Conservation (phyloP, 2,329 filamentous ascomycete species). For the Gyromitra esculenta region DNA sequence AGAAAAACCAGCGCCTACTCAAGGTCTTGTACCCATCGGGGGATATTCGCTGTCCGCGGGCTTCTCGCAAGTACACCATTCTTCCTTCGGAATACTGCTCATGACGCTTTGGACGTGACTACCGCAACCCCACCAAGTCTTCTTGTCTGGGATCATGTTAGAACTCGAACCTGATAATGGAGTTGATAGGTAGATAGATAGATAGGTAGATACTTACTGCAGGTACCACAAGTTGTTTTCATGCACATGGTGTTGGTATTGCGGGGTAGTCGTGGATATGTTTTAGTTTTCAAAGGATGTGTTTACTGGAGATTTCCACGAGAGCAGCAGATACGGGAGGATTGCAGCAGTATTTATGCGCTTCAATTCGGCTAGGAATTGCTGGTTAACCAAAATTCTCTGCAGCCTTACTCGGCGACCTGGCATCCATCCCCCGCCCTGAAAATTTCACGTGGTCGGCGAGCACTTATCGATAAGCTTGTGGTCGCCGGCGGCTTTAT, state of each 20-base stretch:
- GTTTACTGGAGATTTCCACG: not conserved
- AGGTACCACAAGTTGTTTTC: slow-evolving; percentile 70
- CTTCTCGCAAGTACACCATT: slow-evolving; percentile 72
- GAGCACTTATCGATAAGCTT: slow-evolving; percentile 12
- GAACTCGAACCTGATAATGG: slow-evolving; percentile 24
- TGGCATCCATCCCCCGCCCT: not conserved
- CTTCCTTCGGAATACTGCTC: slow-evolving; percentile 67
- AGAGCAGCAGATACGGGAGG: not conserved
- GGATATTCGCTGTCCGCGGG: slow-evolving; percentile 51
- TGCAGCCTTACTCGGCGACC: slow-evolving; percentile 1
- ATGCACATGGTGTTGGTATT: slow-evolving; percentile 68
- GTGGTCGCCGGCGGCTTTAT: not conserved
- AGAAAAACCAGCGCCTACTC: not conserved
- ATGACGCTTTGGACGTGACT: slow-evolving; percentile 71
- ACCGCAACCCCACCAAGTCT: slow-evolving; percentile 74
- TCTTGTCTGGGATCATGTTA: slow-evolving; percentile 64
- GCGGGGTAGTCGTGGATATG: not conserved
- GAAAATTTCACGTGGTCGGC: not conserved
- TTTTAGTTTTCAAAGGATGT: not conserved
- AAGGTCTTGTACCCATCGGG: slow-evolving; percentile 21
- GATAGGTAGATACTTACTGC: slow-evolving; percentile 66
- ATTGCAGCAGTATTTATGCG: not conserved
- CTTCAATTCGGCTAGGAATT: not conserved
- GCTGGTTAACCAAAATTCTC: not conserved
- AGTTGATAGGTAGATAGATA: slow-evolving; percentile 52